Percentiles rank a stretch among this genome's conserved stretches.
These are phyloP conservation scores for Calonectria ilicicola DNA, from an alignment of 2,329 filamentous ascomycete species.

Conservation along the genomic window DNA sequence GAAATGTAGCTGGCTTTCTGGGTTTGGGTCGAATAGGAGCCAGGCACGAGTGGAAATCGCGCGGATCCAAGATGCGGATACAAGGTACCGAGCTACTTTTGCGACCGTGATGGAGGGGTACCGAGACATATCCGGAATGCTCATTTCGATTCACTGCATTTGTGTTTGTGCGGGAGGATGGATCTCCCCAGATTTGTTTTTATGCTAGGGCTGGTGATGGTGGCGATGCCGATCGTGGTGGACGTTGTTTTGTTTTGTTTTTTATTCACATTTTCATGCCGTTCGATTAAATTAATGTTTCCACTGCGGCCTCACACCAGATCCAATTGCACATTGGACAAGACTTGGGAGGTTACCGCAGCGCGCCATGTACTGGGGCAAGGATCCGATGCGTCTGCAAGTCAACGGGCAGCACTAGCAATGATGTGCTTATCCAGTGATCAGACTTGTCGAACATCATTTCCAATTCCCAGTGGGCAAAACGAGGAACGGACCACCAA, in stretches of 20 bases:
- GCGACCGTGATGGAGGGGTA: conserved; percentile 1
- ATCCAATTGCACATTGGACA: neutral
- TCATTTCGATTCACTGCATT: conserved; percentile 20
- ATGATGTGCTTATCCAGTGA: conserved; percentile 24
- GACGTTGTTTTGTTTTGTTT: conserved; percentile 3
- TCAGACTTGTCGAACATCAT: conserved; percentile 19
- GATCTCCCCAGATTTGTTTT: neutral
- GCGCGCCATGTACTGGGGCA: neutral
- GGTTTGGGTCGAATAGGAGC: conserved; percentile 11
- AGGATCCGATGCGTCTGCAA: neutral
- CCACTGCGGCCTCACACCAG: neutral
- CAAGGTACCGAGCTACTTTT: neutral
- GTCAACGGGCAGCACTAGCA: conserved; percentile 7
- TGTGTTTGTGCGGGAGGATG: neutral
- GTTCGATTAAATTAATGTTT: conserved; percentile 5
- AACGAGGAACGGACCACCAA: conserved; percentile 33
- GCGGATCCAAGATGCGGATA: conserved; percentile 2
- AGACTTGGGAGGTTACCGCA: neutral
- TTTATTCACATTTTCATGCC: conserved; percentile 4
- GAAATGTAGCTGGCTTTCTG: conserved; percentile 12
- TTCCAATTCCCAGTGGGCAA: conserved; percentile 26
- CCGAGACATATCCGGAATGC: conserved; percentile 7
- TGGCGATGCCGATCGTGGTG: neutral
- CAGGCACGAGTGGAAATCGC: conserved; percentile 14
- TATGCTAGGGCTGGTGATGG: conserved; percentile 2